Percentiles rank a stretch among this genome's conserved stretches.
Conservation (phyloP, 148 eudicot species). For the Rhododendron henanense region DNA sequence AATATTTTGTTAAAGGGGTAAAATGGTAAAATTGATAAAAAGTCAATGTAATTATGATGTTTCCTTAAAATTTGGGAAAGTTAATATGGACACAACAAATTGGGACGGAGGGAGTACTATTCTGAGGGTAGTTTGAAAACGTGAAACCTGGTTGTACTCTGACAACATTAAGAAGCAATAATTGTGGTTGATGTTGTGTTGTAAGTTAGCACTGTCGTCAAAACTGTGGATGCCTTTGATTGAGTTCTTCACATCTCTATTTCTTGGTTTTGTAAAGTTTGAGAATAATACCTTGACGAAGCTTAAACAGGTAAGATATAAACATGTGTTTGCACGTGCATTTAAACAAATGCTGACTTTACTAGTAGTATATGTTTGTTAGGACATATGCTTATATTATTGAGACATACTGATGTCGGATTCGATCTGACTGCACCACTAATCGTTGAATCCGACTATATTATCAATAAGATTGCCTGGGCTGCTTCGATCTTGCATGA, state of each 20-base stretch:
- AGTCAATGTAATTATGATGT: too few species aligned
- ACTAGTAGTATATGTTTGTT: not conserved
- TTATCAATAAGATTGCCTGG: not conserved
- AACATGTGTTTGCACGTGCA: not conserved
- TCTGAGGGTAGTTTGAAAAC: not conserved
- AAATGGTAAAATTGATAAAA: too few species aligned
- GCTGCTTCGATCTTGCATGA: not conserved
- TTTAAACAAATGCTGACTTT: not conserved
- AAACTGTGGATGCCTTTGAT: not conserved
- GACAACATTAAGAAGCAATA: not conserved
- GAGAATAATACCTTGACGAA: not conserved
- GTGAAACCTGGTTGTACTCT: not conserved
- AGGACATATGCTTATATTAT: not conserved
- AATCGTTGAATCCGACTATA: not conserved
- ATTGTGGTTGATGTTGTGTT: too few species aligned
- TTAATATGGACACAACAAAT: too few species aligned
- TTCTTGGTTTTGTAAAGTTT: not conserved
- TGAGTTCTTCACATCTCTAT: not conserved
- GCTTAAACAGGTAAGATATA: not conserved
- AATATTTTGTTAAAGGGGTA: too few species aligned
- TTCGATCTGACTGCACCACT: not conserved
- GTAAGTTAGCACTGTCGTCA: not conserved
- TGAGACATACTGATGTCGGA: not conserved
- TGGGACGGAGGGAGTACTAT: not conserved
- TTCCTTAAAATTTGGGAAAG: too few species aligned